A percentile compares a stretch with the other conserved stretches of the same genome.
Evolutionary conservation across 345 rosid species (phyloP).

Genomic region (Ailanthus altissimus): DNA sequence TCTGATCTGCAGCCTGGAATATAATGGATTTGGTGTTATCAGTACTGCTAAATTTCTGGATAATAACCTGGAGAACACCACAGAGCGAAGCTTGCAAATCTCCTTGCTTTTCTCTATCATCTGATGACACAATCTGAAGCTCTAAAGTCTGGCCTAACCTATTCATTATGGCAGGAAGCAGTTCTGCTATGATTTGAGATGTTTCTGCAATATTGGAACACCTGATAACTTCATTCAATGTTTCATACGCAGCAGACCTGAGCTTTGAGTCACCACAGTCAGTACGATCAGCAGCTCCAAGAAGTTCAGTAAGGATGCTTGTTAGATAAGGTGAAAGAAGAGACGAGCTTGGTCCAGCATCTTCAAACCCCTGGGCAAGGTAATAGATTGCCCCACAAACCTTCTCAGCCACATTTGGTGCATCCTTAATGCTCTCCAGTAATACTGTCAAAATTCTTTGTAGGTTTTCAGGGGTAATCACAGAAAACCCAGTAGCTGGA

Average conservation of each 20-base stretch:
- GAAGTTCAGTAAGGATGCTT: slow-evolving; percentile 59
- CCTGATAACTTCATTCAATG: slow-evolving; percentile 89
- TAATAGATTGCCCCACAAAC: slow-evolving; percentile 91
- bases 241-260: slow-evolving; percentile 80
- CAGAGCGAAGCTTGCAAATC: slow-evolving; percentile 90
- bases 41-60: slow-evolving; percentile 72
- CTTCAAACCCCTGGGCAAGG: slow-evolving; percentile 94
- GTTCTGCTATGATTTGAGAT: slow-evolving; percentile 60
- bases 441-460: slow-evolving; percentile 57
- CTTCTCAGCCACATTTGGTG: slow-evolving; percentile 88
- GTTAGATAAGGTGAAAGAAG: slow-evolving; percentile 71
- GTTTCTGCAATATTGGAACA: slow-evolving; percentile 72
- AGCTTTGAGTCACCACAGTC: slow-evolving; percentile 76
- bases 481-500: slow-evolving; percentile 67
- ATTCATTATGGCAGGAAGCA: slow-evolving; percentile 75
- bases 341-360: slow-evolving; percentile 62
- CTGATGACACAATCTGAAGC: slow-evolving; percentile 66
- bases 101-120: slow-evolving; percentile 90
- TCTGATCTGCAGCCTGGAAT: slow-evolving; percentile 73
- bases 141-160: slow-evolving; percentile 74
- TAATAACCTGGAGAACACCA: slow-evolving; percentile 91
- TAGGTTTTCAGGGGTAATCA: slow-evolving; percentile 69
- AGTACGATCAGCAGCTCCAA: slow-evolving; percentile 69
- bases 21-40: slow-evolving; percentile 66
- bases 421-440: slow-evolving; percentile 74